These are phyloP conservation scores for Prunus padus DNA, from an alignment of 306 rosid species.

Conservation along the genomic window DNA sequence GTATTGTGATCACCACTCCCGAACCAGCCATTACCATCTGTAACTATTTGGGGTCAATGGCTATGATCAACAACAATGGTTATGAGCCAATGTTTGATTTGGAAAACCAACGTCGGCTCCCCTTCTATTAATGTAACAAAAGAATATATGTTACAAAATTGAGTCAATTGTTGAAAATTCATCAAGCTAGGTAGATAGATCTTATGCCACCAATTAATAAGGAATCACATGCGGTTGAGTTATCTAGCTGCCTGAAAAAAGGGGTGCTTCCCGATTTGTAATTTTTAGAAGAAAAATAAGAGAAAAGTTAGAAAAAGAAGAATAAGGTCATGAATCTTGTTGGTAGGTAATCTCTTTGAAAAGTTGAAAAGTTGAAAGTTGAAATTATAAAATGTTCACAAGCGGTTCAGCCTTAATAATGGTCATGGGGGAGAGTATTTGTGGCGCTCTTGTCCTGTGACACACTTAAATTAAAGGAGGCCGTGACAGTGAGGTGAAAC, in stretches of 20 bases:
- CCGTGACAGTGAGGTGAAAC: slow-evolving; percentile 45
- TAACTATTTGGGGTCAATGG: too few relatives aligned
- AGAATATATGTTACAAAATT: too few relatives aligned
- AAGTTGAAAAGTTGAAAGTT: slow-evolving; percentile 8
- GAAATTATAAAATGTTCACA: slow-evolving; percentile 1
- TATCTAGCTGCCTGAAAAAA: too few relatives aligned
- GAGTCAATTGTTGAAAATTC: too few relatives aligned
- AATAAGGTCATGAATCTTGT: slow-evolving; percentile 5
- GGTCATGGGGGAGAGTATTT: slow-evolving; percentile 38
- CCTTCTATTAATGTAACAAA: not conserved
- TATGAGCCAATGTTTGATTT: not conserved
- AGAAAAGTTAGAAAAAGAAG: not conserved
- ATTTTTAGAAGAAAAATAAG: too few relatives aligned
- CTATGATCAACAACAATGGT: too few relatives aligned
- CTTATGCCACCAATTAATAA: too few relatives aligned
- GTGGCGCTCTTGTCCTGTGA: slow-evolving; percentile 80
- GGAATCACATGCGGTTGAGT: too few relatives aligned
- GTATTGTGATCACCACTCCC: too few relatives aligned
- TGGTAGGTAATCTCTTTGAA: slow-evolving; percentile 4
- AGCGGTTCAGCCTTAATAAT: slow-evolving; percentile 26
- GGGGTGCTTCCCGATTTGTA: too few relatives aligned
- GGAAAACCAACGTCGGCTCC: not conserved
- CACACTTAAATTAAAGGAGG: slow-evolving; percentile 57
- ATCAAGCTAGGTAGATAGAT: too few relatives aligned
- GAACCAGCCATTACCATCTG: too few relatives aligned